Evolutionary conservation across 768 basidiomycete genomes (phyloP), one percentile per base, ranked within the genome.

Genomic region (Dentipellis fragilis): DNA sequence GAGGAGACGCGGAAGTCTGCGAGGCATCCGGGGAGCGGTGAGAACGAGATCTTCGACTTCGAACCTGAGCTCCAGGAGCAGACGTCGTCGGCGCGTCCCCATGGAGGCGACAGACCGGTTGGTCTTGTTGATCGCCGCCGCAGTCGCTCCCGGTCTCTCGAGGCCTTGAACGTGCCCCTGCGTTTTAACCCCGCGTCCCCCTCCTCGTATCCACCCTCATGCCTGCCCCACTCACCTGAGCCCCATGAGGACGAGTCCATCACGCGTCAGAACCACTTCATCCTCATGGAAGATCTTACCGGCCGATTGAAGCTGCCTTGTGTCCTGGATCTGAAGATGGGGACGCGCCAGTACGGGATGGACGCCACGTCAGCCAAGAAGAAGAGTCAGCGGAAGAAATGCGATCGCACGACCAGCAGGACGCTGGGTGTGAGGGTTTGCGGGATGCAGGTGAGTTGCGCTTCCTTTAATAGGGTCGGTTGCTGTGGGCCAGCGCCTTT

Each of bases 291-390:
- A 70, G 96, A 99, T 66, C 74, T 99, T 49, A 99, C 96, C 2
- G 96, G 96, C 22, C 76, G 88, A 36, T 70, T 96, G 65, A 94
- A 89, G 70, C 81, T 80, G 51, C 90, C 96, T 9, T 99, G 96
- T 65, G 95, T 99, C 42, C 81, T 98, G 64, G 96, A 99, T 70
- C 75, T 99, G 63, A 99, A 99, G 76, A 98, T 98, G 96, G 96
- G 96, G n/a, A 97, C 94, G 34, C 78, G 96, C 36, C 96, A 99
- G 72, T 97, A 98, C 70, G 96, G 96, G 17, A 89, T 95, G 73
- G 92, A 96, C 63, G 96, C 96, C 22, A 88, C 87, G 9, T 72
- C 84, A 1, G 75, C 83, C 52, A 99, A 99, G 75, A 97, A 96
- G 80, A 93, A 88, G 74, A 97, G 94, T 66, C 96, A 99, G 73